These are phyloP conservation scores for Breynia disticha DNA, from an alignment of 441 rosid genomes.

Conservation along the genomic window DNA sequence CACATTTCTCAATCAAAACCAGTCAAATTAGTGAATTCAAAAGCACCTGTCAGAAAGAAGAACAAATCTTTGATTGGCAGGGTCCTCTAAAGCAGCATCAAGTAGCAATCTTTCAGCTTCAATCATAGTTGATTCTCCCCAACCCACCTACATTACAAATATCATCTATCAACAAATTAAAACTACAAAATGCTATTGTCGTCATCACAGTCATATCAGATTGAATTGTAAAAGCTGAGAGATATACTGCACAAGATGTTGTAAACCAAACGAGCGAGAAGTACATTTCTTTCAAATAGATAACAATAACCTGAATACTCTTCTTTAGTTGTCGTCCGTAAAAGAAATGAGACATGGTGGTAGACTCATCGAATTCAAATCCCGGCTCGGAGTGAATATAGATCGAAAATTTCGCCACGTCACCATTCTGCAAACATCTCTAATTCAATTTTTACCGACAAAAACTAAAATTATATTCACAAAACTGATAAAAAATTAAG, in stretches of 20 bases:
- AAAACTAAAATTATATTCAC: background rate
- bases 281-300: no score
- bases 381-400: conserved; percentile 76
- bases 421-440: conserved; percentile 38
- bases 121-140: conserved; percentile 95
- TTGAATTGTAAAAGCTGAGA: no score
- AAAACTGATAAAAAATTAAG: background rate
- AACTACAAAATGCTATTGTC: no score
- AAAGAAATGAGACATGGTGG: conserved; percentile 65
- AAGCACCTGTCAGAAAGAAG: conserved; percentile 93
- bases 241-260: no score
- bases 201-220: no score
- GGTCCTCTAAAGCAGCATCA: conserved; percentile 63
- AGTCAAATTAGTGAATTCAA: background rate
- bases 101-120: conserved; percentile 80
- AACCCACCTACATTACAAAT: conserved; percentile 40
- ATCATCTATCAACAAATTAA: no score
- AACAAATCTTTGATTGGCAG: conserved; percentile 79
- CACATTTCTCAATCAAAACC: background rate
- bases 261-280: no score
- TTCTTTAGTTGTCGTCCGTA: conserved; percentile 56
- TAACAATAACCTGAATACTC: conserved; percentile 50
- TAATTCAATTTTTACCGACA: background rate
- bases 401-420: conserved; percentile 56
- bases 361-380: conserved; percentile 53